These are phyloP conservation scores for Datisca glomerata DNA, from an alignment of 306 rosid species.

Conservation along the genomic window DNA sequence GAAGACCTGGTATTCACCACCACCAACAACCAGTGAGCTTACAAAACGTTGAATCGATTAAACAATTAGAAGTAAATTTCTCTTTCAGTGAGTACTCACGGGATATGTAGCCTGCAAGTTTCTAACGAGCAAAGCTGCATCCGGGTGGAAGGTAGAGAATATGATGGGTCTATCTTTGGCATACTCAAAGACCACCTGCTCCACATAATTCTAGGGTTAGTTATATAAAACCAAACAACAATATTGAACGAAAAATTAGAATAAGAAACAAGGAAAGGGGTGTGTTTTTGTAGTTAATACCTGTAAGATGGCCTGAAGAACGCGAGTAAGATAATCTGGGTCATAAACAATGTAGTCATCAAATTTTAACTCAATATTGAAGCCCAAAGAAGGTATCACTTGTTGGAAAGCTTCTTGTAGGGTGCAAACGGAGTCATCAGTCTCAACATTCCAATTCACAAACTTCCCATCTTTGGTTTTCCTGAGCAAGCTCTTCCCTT, in stretches of 20 bases:
- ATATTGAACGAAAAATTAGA: neutral
- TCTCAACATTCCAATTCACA: conserved; percentile 54
- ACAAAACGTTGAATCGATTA: neutral
- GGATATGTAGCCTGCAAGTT: conserved; percentile 54
- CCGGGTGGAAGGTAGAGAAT: conserved; percentile 74
- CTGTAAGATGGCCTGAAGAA: conserved; percentile 42
- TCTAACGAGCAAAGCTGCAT: conserved; percentile 44
- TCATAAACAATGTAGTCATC: conserved; percentile 53
- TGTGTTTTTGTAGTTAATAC: conserved; percentile 11
- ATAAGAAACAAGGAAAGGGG: neutral
- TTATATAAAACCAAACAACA: neutral
- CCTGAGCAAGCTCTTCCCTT: conserved; percentile 41
- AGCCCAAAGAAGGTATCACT: conserved; percentile 46
- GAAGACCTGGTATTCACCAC: conserved; percentile 21
- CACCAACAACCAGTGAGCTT: neutral
- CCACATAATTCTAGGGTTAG: neutral
- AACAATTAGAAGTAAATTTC: neutral
- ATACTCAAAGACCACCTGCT: conserved; percentile 41
- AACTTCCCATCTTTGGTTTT: conserved; percentile 42
- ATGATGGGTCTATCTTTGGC: conserved; percentile 54
- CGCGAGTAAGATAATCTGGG: conserved; percentile 25
- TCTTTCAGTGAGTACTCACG: conserved; percentile 24
- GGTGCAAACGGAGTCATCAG: conserved; percentile 60
- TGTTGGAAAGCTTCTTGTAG: conserved; percentile 52
- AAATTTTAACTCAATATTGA: conserved; percentile 72